Evolutionary conservation across 2,329 filamentous ascomycete genomes (phyloP).

Genomic region (Hansfordia pulvinata): DNA sequence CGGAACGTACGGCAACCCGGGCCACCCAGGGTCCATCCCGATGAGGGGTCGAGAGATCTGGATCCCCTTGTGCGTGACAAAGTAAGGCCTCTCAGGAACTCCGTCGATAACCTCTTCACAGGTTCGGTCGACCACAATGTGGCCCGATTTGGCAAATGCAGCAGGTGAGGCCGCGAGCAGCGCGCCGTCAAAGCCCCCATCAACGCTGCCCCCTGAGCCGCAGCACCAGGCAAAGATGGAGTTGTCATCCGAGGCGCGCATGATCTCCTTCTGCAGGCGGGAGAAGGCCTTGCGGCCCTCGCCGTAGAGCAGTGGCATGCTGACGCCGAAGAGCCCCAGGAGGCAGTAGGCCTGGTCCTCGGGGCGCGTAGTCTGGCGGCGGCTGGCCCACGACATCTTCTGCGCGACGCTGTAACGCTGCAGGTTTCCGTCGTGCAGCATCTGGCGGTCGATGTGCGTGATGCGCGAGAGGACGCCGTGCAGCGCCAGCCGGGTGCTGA

Average conservation of each 20-base stretch:
- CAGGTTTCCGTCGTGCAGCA: slow-evolving; percentile 1
- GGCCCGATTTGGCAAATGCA: background rate
- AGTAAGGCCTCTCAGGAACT: background rate
- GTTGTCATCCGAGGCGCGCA: slow-evolving; percentile 1
- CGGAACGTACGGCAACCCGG: no score
- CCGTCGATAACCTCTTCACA: no score
- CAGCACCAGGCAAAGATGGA: slow-evolving; percentile 2
- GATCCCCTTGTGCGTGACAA: background rate
- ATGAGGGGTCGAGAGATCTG: background rate
- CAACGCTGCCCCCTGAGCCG: background rate
- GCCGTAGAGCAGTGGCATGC: slow-evolving; percentile 5
- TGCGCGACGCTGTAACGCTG: slow-evolving; percentile 2
- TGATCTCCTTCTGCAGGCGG: slow-evolving; percentile 3
- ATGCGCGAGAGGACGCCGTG: background rate
- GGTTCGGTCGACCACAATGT: no score
- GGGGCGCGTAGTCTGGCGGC: slow-evolving; percentile 3
- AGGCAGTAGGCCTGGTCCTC: slow-evolving; percentile 6
- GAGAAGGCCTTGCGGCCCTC: slow-evolving; percentile 3
- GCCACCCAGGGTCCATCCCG: no score
- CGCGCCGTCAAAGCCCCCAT: background rate
- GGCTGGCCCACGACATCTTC: slow-evolving; percentile 6
- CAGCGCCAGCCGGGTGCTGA: background rate
- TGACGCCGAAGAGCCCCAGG: slow-evolving; percentile 4
- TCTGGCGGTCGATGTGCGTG: background rate
- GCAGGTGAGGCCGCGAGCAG: background rate